Evolutionary conservation across 305 asterid species (phyloP).

Genomic region (Fraxinus paxiana): DNA sequence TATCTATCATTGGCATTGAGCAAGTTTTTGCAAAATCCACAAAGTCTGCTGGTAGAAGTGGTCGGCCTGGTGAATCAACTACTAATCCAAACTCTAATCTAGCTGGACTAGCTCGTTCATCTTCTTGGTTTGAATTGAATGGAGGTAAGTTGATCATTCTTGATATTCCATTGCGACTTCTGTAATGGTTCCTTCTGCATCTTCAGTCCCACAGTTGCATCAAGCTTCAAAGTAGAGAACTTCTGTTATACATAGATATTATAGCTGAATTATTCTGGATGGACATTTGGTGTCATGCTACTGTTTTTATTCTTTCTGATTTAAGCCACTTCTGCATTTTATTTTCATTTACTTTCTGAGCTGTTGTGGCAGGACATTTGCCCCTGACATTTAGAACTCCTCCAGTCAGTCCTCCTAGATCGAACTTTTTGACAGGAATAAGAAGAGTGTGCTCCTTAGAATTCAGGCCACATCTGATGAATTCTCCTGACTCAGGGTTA

Average conservation of each 20-base stretch:
- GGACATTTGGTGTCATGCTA: not conserved
- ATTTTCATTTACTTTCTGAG: conserved; percentile 15
- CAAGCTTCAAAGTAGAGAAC: not conserved
- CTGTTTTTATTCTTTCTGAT: not conserved
- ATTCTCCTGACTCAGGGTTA: conserved; percentile 84
- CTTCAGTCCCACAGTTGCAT: not conserved
- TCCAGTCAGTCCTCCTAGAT: conserved; percentile 98
- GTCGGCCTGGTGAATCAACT: conserved; percentile 54
- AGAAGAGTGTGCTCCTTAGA: conserved; percentile 96
- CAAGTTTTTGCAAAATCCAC: conserved; percentile 81
- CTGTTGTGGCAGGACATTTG: conserved; percentile 59
- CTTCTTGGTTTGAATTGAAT: conserved; percentile 93
- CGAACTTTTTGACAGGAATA: conserved; percentile 81
- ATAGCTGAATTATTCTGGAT: not conserved
- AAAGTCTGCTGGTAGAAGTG: conserved; percentile 40
- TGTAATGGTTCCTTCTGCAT: not conserved
- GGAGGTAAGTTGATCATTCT: conserved; percentile 52
- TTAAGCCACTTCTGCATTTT: not conserved
- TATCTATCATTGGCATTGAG: conserved; percentile 89
- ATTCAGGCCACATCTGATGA: conserved; percentile 86
- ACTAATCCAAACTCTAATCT: conserved; percentile 46
- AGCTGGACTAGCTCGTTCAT: conserved; percentile 89
- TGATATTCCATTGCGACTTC: not conserved
- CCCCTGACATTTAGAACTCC: conserved; percentile 94
- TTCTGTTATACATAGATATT: not conserved